phyloP scores from a whole-genome alignment of 2,329 filamentous ascomycete species.

The Scedosporium apiospermum region DNA sequence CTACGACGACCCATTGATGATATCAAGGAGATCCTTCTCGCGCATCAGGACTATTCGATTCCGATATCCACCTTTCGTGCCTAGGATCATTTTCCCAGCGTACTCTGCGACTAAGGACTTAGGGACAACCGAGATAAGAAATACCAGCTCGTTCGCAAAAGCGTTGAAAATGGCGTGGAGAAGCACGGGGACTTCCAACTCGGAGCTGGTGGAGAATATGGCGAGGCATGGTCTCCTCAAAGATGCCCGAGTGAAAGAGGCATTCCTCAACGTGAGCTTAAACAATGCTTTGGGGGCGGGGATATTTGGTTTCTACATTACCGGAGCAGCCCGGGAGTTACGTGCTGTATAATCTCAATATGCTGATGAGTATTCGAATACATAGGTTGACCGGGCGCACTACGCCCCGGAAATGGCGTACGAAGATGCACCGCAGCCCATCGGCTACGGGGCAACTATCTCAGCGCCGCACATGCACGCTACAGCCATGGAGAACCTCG shows the following conservation, averaged over 20 bases:
- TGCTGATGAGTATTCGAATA: neutral
- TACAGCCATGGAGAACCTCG: slow-evolving; percentile 38
- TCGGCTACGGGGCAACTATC: slow-evolving; percentile 48
- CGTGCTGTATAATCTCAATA: neutral
- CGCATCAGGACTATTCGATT: neutral
- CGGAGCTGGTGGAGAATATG: slow-evolving; percentile 69
- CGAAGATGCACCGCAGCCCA: slow-evolving; percentile 43
- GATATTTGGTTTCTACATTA: neutral
- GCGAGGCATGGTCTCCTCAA: slow-evolving; percentile 62
- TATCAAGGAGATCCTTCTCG: neutral
- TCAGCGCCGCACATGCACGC: slow-evolving; percentile 55
- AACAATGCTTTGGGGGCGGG: neutral
- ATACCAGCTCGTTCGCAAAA: neutral
- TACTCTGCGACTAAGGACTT: neutral
- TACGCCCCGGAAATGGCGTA: slow-evolving; percentile 69
- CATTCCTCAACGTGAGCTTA: slow-evolving; percentile 59
- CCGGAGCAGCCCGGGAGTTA: neutral
- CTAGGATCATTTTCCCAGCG: neutral
- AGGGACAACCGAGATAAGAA: neutral
- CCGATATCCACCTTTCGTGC: neutral
- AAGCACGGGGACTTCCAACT: slow-evolving; percentile 67
- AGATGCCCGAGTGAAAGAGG: slow-evolving; percentile 61
- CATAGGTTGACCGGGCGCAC: slow-evolving; percentile 78
- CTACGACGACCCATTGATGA: neutral
- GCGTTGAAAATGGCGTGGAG: slow-evolving; percentile 72